phyloP scores from a whole-genome alignment of 2,329 filamentous ascomycete species.

The Acephala macrosclerotiorum region DNA sequence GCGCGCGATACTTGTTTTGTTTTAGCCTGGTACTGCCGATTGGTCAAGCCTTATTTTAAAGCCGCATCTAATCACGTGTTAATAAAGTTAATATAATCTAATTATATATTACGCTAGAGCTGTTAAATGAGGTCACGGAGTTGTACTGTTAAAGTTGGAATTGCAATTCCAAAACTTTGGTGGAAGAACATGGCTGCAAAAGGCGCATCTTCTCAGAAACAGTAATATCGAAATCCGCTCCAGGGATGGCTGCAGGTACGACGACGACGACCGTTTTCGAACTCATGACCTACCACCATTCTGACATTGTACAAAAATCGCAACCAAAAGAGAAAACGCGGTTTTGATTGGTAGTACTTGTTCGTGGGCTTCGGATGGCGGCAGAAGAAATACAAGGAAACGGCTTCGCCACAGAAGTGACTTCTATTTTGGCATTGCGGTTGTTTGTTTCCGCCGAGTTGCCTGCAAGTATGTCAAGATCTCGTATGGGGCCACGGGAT shows the following conservation, averaged over 20 bases:
- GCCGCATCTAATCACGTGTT: no score
- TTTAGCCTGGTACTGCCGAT: no score
- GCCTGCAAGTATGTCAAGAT: not conserved
- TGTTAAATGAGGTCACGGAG: not conserved
- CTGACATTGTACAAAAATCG: not conserved
- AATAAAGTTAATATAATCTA: no score
- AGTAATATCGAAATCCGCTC: not conserved
- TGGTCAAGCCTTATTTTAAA: no score
- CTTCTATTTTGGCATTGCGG: not conserved
- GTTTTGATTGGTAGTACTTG: not conserved
- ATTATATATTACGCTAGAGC: no score
- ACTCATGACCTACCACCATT: slow-evolving; percentile 1
- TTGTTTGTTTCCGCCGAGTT: not conserved
- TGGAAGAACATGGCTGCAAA: not conserved
- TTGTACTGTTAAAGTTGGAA: not conserved
- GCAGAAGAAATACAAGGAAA: not conserved
- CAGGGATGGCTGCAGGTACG: not conserved
- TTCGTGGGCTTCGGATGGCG: not conserved
- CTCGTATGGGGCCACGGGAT: not conserved
- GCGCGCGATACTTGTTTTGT: no score
- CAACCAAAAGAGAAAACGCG: not conserved
- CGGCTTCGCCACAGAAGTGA: not conserved
- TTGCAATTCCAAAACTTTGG: not conserved
- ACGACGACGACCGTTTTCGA: not conserved
- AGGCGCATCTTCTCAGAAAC: not conserved